A percentile compares a stretch with the other conserved stretches of the same genome.
phyloP scores from a whole-genome alignment of 129 eudicot genomes.

The carrot (Daucus carota) region DNA sequence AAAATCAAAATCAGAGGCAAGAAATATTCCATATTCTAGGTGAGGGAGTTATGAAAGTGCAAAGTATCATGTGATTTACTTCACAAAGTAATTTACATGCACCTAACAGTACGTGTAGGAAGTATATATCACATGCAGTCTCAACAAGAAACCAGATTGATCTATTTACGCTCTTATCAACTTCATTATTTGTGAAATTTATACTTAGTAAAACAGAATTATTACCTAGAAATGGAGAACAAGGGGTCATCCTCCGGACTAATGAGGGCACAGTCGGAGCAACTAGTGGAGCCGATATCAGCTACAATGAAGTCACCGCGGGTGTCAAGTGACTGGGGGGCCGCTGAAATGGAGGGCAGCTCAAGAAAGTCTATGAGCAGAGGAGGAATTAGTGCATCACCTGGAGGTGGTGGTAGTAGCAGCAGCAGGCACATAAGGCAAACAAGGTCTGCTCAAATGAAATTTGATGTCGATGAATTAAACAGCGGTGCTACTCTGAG shows the following conservation, averaged over 20 bases:
- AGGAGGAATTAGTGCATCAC: slow-evolving; percentile 41
- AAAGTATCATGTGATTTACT: neutral
- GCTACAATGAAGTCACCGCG: slow-evolving; percentile 49
- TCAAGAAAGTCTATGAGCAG: slow-evolving; percentile 63
- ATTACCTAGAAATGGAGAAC: slow-evolving; percentile 1
- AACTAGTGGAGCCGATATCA: slow-evolving; percentile 45
- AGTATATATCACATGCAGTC: neutral
- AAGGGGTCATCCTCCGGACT: slow-evolving; percentile 18
- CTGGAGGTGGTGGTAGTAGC: slow-evolving; percentile 38
- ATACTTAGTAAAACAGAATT: neutral
- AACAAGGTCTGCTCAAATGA: slow-evolving; percentile 84
- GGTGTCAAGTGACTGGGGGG: slow-evolving; percentile 20
- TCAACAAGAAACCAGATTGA: neutral
- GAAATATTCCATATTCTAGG: neutral
- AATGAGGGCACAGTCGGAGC: slow-evolving; percentile 74
- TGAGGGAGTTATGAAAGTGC: slow-evolving; percentile 3
- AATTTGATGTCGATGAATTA: slow-evolving; percentile 64
- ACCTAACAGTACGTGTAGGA: neutral
- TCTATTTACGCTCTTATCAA: neutral
- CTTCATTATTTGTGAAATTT: neutral
- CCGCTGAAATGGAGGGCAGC: slow-evolving; percentile 15
- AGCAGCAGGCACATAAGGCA: slow-evolving; percentile 72
- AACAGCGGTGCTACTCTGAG: slow-evolving; percentile 82
- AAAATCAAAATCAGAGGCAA: neutral
- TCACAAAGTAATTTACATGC: neutral